Percentiles rank a stretch among this genome's conserved stretches.
These are phyloP conservation scores for Stephanodiscus triporus DNA, from an alignment of 108 stramenopile genomes.

Conservation along the genomic window DNA sequence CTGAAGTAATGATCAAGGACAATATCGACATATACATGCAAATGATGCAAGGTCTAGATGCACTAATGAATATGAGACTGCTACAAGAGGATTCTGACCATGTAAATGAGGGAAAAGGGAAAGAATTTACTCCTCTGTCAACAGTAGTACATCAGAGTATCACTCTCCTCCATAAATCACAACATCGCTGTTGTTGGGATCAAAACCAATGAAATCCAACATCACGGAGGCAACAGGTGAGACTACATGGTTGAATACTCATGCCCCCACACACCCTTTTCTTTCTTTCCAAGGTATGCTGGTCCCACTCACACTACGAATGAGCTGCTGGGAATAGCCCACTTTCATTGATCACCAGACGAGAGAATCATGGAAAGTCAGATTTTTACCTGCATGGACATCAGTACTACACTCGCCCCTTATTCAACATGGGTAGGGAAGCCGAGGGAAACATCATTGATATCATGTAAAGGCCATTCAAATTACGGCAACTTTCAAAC, in stretches of 20 bases:
- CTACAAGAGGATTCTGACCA: not conserved
- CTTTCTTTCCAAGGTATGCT: constrained; percentile 44
- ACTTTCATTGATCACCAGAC: constrained; percentile 91
- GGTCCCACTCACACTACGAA: constrained; percentile 59
- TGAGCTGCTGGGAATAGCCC: constrained; percentile 83
- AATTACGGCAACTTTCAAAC: constrained; percentile 65
- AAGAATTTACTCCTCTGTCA: not conserved
- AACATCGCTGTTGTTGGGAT: constrained; percentile 42
- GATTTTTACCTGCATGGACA: constrained; percentile 85
- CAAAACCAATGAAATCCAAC: constrained; percentile 30
- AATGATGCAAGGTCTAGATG: constrained; percentile 19
- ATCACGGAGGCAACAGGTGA: constrained; percentile 83
- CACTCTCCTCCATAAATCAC: not conserved
- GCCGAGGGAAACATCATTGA: constrained; percentile 44
- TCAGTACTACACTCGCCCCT: constrained; percentile 79
- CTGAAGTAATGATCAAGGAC: constrained; percentile 74
- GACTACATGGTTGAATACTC: too few species aligned
- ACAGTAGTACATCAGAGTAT: not conserved
- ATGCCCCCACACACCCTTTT: too few species aligned
- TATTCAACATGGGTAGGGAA: constrained; percentile 61
- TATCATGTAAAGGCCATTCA: constrained; percentile 30
- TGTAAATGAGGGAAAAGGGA: not conserved
- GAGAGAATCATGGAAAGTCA: constrained; percentile 59
- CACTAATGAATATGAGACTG: not conserved
- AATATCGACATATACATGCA: too few species aligned